Evolutionary conservation across 345 rosid species (phyloP).

Genomic region (Salix suchowensis): DNA sequence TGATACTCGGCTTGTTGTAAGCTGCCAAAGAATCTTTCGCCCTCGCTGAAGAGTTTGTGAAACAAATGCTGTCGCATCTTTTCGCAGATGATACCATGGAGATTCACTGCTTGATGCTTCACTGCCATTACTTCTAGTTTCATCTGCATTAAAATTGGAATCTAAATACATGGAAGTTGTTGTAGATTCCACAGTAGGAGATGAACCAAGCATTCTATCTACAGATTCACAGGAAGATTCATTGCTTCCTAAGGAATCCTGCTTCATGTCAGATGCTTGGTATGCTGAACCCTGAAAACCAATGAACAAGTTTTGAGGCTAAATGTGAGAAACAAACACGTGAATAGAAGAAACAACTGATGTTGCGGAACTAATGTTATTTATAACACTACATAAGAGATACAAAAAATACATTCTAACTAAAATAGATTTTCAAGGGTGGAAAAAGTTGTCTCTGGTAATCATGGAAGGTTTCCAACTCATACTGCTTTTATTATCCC

Average conservation of each 20-base stretch:
- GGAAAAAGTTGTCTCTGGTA: not conserved
- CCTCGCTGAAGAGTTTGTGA: constrained; percentile 91
- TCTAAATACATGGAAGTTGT: constrained; percentile 15
- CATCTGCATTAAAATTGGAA: constrained; percentile 35
- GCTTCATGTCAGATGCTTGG: constrained; percentile 33
- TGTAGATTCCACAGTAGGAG: constrained; percentile 36
- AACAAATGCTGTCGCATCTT: constrained; percentile 78
- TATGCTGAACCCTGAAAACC: constrained; percentile 31
- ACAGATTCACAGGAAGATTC: constrained; percentile 34
- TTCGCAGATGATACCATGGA: constrained; percentile 90
- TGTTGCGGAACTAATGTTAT: not conserved
- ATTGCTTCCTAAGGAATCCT: constrained; percentile 30
- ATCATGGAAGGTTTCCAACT: not conserved
- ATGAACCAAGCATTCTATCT: constrained; percentile 28
- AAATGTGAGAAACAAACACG: not conserved
- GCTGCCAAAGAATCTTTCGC: constrained; percentile 95
- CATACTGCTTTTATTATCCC: not conserved
- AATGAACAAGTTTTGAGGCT: not conserved
- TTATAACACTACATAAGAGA: not conserved
- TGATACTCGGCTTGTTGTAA: constrained; percentile 83
- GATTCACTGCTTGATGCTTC: constrained; percentile 64
- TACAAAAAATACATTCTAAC: not conserved
- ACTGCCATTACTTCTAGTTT: constrained; percentile 44
- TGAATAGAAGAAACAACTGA: not conserved
- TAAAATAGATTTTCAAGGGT: not conserved